Evolutionary conservation across 768 basidiomycete genomes (phyloP), one percentile per base, ranked within the genome.

Genomic region (Leccinum arenicola): DNA sequence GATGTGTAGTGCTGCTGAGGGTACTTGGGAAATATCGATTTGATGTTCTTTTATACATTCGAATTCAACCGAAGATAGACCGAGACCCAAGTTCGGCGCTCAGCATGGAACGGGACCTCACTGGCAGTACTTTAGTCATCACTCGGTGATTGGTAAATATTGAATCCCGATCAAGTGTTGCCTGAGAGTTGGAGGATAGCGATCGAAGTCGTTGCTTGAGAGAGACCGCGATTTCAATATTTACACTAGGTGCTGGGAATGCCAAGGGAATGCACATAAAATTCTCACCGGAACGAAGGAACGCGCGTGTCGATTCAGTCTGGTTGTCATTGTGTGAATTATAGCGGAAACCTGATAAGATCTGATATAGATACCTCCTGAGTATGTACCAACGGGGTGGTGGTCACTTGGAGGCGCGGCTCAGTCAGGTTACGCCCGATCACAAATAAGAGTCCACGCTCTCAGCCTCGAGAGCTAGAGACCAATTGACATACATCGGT

Each of bases 271-370:
- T 45, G 40, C 40, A n/a, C n/a, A 43, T 9, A 45, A 45, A 45
- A 11, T 45, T 19, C 11, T 19, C n/a, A 19, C 43, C 43, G 10
- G 11, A 45, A 11, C 11, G 19, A 45, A 45, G 40, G 40, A 19
- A 43, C 40, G 10, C 17, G 40, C n/a, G 10, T 10, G 19, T 19
- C 10, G n/a, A 43, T 19, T 10, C n/a, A 43, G n/a, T 10, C n/a
- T 19, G 40, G 40, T 43, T 8, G n/a, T 9, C 10, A 43, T 40
- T n/a, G 9, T n/a, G 15, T 38, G 36, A 17, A 17, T 63, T 58
- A 56, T 58, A 51, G 55, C 66, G 65, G 65, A 59, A 64, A 36
- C 25, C 62, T 55, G 65, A 59, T 53, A 21, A 1, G n/a, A 40
- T 52, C 50, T 47, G 19, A 25, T 25, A 23, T 2, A 25, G 19